phyloP scores from a whole-genome alignment of 2,329 filamentous ascomycete genomes.

The Aureobasidium sp. region DNA sequence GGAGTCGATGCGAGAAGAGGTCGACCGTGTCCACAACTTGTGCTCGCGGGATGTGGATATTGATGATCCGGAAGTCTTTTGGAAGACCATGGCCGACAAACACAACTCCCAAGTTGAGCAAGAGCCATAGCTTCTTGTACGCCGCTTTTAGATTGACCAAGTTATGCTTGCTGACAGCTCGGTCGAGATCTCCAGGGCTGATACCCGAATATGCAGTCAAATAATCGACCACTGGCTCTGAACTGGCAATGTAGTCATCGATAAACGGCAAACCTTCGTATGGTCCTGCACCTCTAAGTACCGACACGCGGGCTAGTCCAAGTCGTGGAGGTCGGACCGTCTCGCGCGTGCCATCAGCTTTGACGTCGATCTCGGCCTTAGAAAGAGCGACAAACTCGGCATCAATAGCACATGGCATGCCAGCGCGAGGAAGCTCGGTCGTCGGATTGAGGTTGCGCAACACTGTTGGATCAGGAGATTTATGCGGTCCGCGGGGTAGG shows the following conservation, averaged over 20 bases:
- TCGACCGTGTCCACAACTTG: conserved; percentile 95
- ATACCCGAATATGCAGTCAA: conserved; percentile 93
- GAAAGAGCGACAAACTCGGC: conserved; percentile 94
- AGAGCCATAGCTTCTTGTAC: conserved; percentile 97
- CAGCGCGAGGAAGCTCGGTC: conserved; percentile 60
- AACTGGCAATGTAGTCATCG: conserved; percentile 91
- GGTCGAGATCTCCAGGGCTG: conserved; percentile 74
- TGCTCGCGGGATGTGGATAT: conserved; percentile 84
- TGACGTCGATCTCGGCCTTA: conserved; percentile 91
- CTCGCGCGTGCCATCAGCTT: conserved; percentile 84
- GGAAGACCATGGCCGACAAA: conserved; percentile 92
- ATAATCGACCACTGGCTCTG: conserved; percentile 89
- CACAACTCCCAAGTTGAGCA: conserved; percentile 86
- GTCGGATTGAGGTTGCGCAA: conserved; percentile 53
- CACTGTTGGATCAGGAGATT: conserved; percentile 46
- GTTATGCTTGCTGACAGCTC: conserved; percentile 68
- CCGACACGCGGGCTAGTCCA: conserved; percentile 86
- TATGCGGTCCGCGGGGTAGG: conserved; percentile 19
- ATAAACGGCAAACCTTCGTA: conserved; percentile 83
- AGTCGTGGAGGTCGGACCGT: conserved; percentile 87
- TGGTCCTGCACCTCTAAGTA: conserved; percentile 72
- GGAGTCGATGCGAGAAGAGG: conserved; percentile 74
- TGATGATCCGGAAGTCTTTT: conserved; percentile 95
- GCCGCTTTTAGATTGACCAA: conserved; percentile 82
- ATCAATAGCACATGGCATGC: conserved; percentile 73